Percentiles rank a stretch among this genome's conserved stretches.
These are phyloP conservation scores for Euphorbia peplus DNA, from an alignment of 345 rosid genomes.

Conservation along the genomic window DNA sequence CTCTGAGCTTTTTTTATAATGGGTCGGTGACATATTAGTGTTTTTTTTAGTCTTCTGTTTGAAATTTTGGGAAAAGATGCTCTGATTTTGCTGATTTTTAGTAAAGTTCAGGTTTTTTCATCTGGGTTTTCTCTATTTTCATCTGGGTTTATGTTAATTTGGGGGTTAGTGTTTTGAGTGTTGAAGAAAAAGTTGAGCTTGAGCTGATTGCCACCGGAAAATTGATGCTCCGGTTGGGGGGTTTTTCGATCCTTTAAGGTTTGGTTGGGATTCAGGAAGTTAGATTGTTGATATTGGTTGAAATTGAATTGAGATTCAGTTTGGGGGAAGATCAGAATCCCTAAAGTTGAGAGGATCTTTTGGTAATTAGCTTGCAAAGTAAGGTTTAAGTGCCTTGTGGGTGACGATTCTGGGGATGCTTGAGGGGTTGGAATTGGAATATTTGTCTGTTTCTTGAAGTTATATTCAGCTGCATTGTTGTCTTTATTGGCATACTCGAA, in stretches of 20 bases:
- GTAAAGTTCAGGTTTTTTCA: neutral
- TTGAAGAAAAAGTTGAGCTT: slow-evolving; percentile 7
- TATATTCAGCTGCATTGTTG: slow-evolving; percentile 23
- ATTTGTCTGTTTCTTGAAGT: slow-evolving; percentile 11
- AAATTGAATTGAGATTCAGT: slow-evolving; percentile 26
- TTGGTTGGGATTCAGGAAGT: neutral
- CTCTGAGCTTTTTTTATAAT: slow-evolving; percentile 15
- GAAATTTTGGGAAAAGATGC: slow-evolving; percentile 37
- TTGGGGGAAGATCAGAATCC: slow-evolving; percentile 34
- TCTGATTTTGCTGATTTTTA: slow-evolving; percentile 2
- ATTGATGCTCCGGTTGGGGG: neutral
- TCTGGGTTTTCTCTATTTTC: neutral
- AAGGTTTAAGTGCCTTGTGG: slow-evolving; percentile 28
- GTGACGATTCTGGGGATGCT: slow-evolving; percentile 30
- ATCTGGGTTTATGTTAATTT: too few species aligned
- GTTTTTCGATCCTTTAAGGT: neutral
- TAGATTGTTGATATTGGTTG: slow-evolving; percentile 9
- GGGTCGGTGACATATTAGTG: slow-evolving; percentile 52
- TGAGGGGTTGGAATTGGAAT: slow-evolving; percentile 24
- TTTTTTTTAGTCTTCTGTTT: slow-evolving; percentile 15
- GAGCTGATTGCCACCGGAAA: neutral
- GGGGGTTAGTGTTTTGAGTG: neutral
- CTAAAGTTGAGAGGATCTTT: slow-evolving; percentile 20
- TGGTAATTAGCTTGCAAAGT: slow-evolving; percentile 43
- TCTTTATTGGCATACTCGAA: slow-evolving; percentile 29